Evolutionary conservation across 1,139 yeast genomes (phyloP).

Genomic region (Pneumocystis jirovecii): DNA sequence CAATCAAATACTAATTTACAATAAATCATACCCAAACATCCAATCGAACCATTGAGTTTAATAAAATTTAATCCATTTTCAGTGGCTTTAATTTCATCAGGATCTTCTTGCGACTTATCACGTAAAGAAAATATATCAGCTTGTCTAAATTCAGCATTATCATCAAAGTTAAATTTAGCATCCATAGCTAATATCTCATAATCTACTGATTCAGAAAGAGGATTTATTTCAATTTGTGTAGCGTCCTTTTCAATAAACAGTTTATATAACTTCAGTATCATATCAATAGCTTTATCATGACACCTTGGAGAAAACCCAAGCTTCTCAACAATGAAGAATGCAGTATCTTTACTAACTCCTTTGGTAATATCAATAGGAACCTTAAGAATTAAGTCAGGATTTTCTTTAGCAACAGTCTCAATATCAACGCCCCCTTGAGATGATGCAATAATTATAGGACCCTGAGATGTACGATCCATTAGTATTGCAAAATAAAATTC

Average conservation of each 20-base stretch:
- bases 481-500: constrained; percentile 93
- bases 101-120: constrained; percentile 94
- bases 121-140: constrained; percentile 91
- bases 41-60: constrained; percentile 95
- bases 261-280: constrained; percentile 74
- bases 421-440: constrained; percentile 99
- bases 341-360: constrained; percentile 71
- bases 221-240: constrained; percentile 97
- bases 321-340: constrained; percentile 58
- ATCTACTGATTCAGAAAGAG: constrained; percentile 84
- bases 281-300: constrained; percentile 70
- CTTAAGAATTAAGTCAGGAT: constrained; percentile 85
- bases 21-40: constrained; percentile 43
- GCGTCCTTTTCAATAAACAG: constrained; percentile 85
- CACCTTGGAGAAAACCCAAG: constrained; percentile 75
- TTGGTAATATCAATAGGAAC: constrained; percentile 61
- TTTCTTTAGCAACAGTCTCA: constrained; percentile 90
- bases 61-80: constrained; percentile 85
- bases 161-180: constrained; percentile 96
- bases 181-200: constrained; percentile 94
- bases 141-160: constrained; percentile 91
- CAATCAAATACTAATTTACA: background rate
- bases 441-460: constrained; percentile 88
- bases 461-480: constrained; percentile 83
- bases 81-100: constrained; percentile 88